phyloP scores from a whole-genome alignment of 176 grass and related monocot genomes.

The Pharus latifolius region DNA sequence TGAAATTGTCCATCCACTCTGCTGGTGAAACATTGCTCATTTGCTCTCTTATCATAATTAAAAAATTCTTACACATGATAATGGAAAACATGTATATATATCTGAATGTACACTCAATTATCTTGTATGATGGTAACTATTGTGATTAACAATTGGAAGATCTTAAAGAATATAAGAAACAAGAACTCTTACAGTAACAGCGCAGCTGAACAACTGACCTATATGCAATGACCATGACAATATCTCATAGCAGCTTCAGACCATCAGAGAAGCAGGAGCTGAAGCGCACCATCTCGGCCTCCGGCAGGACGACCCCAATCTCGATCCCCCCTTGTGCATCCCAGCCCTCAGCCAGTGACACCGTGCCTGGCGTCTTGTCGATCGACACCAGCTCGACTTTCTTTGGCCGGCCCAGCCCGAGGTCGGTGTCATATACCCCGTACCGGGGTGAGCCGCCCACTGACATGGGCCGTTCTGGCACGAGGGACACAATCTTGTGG shows the following conservation, averaged over 20 bases:
- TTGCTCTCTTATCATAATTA: background rate
- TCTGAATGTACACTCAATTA: constrained; percentile 3
- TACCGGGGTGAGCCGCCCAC: constrained; percentile 82
- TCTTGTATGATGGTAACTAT: background rate
- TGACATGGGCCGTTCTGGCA: constrained; percentile 73
- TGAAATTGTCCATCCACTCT: no score
- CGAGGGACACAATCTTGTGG: constrained; percentile 62
- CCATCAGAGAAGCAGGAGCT: constrained; percentile 30
- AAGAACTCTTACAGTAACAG: background rate
- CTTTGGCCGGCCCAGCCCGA: constrained; percentile 49
- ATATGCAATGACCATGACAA: background rate
- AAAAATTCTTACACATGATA: background rate
- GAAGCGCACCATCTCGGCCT: constrained; percentile 63
- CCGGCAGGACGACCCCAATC: constrained; percentile 71
- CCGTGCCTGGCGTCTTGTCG: constrained; percentile 85
- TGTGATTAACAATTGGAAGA: background rate
- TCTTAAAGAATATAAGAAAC: background rate
- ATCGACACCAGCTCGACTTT: constrained; percentile 90
- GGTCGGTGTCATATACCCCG: constrained; percentile 66
- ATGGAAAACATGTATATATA: background rate
- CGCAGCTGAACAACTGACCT: background rate
- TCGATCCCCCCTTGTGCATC: constrained; percentile 56
- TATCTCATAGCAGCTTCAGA: constrained; percentile 16
- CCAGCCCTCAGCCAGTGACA: constrained; percentile 66
- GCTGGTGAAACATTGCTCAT: no score